Base-by-base conservation (phyloP, 2,329 filamentous ascomycete genomes). In the Phialemoniopsis sp. region DNA sequence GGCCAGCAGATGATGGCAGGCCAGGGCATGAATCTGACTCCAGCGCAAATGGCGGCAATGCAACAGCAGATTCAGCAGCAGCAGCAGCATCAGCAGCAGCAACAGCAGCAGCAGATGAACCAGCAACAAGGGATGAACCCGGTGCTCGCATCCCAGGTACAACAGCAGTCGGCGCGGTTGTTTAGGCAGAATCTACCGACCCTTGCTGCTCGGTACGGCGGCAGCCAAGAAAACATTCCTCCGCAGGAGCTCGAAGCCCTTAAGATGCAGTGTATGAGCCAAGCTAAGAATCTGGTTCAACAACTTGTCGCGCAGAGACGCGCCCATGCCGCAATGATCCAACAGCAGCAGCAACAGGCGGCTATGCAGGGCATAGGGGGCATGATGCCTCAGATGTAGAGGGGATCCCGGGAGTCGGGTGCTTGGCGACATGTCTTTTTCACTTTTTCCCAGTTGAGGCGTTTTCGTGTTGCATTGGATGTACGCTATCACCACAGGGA, bases 351-450 rank as follows among this genome's bases (percentile, higher is more conserved):
- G 21, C 50, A 52, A 29, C 43, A 59, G 28, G 60, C 62, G 26
- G 47, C 47, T 32, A 45, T 52, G 31, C 62, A 63, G 36, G 37
- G 68, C 7, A 76, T 78, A 67, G 66, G 69, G 38, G 64, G 67
- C 18, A 77, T 78, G 67, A 73, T 74, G 70, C 67, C 67, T 15
- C 68, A 73, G 47, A 72, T 73, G 67, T 71, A 62, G 54, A 36
- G 29, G 34, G 28, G n/a, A n/a, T n/a, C n/a, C n/a, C n/a, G n/a
- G n/a, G n/a, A n/a, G n/a, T n/a, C n/a, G n/a, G n/a, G n/a, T n/a
- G 21, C 10, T 26, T 26, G 21, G 10, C 21, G 21, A 26, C 10
- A 6, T 10, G 21, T 26, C 6, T 6, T 26, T 26, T 26, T 6
- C 10, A 26, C 10, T 26, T 10, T 10, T 35, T 19, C 13, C 15